These are phyloP conservation scores for Xylariaceae sp. DNA, from an alignment of 2,329 filamentous ascomycete species.

Conservation along the genomic window DNA sequence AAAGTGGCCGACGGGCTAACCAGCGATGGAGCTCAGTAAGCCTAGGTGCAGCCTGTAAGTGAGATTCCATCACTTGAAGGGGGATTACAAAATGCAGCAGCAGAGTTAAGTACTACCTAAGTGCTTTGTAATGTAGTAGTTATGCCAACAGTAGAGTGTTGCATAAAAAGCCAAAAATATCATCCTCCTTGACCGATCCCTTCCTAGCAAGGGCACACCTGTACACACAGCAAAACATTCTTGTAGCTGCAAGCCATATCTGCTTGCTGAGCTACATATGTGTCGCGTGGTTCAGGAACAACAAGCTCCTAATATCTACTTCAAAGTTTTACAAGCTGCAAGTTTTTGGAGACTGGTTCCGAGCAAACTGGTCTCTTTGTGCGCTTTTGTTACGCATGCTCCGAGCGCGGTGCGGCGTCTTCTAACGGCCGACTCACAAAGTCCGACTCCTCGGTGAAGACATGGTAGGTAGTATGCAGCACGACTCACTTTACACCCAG, in stretches of 20 bases:
- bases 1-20: conserved; percentile 16
- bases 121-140: conserved; percentile 11
- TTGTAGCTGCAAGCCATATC: no score
- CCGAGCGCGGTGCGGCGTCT: conserved; percentile 24
- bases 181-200: conserved; percentile 17
- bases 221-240: no score
- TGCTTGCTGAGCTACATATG: no score
- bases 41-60: conserved; percentile 17
- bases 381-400: neutral
- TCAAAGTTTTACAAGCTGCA: neutral
- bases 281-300: no score
- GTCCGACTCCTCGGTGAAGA: conserved; percentile 12
- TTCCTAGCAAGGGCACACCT: conserved; percentile 10
- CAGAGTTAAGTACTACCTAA: no score
- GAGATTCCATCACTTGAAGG: conserved; percentile 19
- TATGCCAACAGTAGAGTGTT: conserved; percentile 21
- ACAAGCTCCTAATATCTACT: no score
- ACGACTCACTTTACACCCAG: neutral
- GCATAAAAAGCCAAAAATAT: conserved; percentile 22
- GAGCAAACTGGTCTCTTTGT: neutral
- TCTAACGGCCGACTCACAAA: conserved; percentile 18
- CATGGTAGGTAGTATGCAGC: neutral
- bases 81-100: neutral
- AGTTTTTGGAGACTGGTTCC: neutral
- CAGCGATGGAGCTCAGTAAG: conserved; percentile 15